Base-by-base conservation (phyloP, 148 eudicot genomes). In the Suaeda aralocaspica region DNA sequence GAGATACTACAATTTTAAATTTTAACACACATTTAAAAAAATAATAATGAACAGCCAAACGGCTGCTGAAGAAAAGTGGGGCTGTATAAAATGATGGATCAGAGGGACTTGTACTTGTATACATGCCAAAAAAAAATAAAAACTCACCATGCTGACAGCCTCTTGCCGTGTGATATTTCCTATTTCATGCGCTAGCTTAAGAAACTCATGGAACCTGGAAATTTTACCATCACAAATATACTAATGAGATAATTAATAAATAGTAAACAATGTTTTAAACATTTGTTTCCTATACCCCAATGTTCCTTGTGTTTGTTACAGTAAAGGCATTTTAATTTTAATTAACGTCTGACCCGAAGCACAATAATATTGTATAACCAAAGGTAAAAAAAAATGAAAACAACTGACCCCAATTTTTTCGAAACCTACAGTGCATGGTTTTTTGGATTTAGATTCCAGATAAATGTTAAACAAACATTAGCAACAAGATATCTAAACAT, bases 131-230 rank as follows among this genome's bases (percentile, higher is more conserved):
- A n/a, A n/a, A n/a, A n/a, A n/a, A n/a, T n/a, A n/a, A n/a, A 42
- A 57, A 76, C 96, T 30, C 63, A 91, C 99, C 97, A 94, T 94
- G 88, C 99, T 94, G 56, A 94, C 97, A 82, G 99, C 93, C 80
- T 94, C 99, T 80, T 94, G 99, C 61, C 99, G 88, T 22, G 99
- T 94, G 70, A 94, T 86, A 79, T 91, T 94, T 77, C 99, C 99
- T 76, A 91, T 89, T 79, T 94, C 99, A 83, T 94, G 86, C 68
- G 92, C 96, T 72, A 80, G 89, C 88, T 94, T 94, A 66, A 94
- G 81, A 79, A 94, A 94, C 84, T 87, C 96, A 74, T 94, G 99
- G 77, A 94, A 94, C 93, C 99, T 94, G 83, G 69, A 77, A 78
- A 62, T 19, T n/a, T 52, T 33, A 72, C 14, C 55, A 69, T 31